phyloP scores from a whole-genome alignment of 192 early-diverging fungal genomes.

The Coemansia sp. region DNA sequence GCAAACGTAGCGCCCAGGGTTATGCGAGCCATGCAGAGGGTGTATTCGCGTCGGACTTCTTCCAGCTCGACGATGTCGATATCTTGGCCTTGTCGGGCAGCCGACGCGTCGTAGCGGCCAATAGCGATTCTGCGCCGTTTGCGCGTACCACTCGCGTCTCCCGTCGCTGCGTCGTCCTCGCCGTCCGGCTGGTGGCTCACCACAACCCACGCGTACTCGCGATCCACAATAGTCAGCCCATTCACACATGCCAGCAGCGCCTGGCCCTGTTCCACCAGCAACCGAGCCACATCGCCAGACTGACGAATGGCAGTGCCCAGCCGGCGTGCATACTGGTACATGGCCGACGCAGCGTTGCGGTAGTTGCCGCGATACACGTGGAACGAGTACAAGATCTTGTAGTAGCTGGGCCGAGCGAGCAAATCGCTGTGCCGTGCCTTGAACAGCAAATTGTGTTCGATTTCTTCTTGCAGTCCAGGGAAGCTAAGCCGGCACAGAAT shows the following conservation, averaged over 20 bases:
- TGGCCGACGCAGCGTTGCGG: constrained; percentile 54
- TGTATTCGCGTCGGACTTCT: constrained; percentile 50
- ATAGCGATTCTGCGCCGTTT: constrained; percentile 38
- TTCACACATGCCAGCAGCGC: constrained; percentile 49
- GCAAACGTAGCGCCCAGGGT: constrained; percentile 31
- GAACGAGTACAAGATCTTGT: constrained; percentile 55
- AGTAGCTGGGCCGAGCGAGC: constrained; percentile 35
- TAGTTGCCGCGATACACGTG: constrained; percentile 57
- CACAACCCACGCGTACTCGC: constrained; percentile 50
- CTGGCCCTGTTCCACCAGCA: constrained; percentile 36
- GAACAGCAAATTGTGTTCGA: constrained; percentile 51
- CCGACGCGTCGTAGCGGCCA: constrained; percentile 24
- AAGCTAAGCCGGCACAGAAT: constrained; percentile 48
- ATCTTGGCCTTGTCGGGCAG: constrained; percentile 23
- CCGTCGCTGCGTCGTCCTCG: neutral
- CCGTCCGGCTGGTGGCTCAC: constrained; percentile 15
- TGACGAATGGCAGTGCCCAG: constrained; percentile 20
- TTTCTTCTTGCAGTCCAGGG: constrained; percentile 44
- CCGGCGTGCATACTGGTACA: constrained; percentile 55
- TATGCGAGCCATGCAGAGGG: constrained; percentile 42
- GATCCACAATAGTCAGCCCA: constrained; percentile 44
- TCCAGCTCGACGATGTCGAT: constrained; percentile 46
- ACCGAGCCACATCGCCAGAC: constrained; percentile 15
- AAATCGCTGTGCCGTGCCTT: constrained; percentile 53
- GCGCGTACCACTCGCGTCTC: constrained; percentile 9